Conservation (phyloP, 257 asterid genomes). For the Solanum dulcamara region DNA sequence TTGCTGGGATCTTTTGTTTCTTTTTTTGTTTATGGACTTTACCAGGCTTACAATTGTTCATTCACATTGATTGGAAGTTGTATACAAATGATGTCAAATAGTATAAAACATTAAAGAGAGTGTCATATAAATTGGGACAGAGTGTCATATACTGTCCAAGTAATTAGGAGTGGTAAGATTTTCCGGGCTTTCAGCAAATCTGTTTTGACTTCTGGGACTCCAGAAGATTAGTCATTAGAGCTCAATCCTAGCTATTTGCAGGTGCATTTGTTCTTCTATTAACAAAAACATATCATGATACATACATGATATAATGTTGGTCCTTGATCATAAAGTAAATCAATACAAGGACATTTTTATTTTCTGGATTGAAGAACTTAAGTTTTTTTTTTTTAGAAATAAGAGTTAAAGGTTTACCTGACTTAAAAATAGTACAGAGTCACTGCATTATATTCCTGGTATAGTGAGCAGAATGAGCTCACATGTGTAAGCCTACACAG, state of each 20-base stretch:
- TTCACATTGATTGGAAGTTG: not conserved
- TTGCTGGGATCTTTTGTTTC: not conserved
- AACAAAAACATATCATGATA: not conserved
- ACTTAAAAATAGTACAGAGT: not conserved
- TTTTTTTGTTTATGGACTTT: not conserved
- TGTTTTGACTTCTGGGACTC: not conserved
- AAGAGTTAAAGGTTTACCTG: not conserved
- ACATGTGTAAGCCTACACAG: not conserved
- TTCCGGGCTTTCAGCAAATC: not conserved
- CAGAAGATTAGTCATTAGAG: not conserved
- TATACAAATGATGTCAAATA: not conserved
- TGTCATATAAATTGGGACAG: not conserved
- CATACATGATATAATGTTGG: not conserved
- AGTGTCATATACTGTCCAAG: not conserved
- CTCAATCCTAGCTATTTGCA: not conserved
- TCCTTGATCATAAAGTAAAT: not conserved
- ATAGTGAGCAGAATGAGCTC: not conserved
- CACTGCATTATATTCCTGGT: not conserved
- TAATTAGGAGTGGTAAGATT: not conserved
- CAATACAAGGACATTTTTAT: not conserved
- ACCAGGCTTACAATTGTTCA: not conserved
- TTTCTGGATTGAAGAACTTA: not conserved
- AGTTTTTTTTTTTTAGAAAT: not conserved
- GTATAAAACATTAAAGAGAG: not conserved
- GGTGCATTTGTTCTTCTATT: not conserved